Conservation (phyloP, 2,329 filamentous ascomycete genomes). For the Fusarium devonianum region DNA sequence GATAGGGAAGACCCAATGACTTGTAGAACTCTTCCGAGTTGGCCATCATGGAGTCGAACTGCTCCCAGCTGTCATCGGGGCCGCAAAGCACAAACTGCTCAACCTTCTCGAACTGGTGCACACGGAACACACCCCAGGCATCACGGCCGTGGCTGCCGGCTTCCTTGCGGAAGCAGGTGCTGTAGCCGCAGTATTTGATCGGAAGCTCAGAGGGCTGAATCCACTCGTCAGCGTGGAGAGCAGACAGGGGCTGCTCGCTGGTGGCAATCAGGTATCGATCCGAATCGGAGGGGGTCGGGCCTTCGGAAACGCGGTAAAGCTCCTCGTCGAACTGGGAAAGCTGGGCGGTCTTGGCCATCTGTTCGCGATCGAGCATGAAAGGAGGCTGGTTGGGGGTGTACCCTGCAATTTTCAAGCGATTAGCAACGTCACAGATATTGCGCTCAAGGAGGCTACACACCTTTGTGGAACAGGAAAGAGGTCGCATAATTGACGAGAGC, state of each 20-base stretch:
- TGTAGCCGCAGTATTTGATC: conserved; percentile 84
- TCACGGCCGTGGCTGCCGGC: conserved; percentile 86
- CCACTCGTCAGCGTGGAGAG: conserved; percentile 94
- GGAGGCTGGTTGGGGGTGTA: conserved; percentile 87
- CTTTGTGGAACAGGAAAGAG: conserved; percentile 71
- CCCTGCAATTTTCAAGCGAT: conserved; percentile 51
- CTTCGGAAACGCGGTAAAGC: conserved; percentile 93
- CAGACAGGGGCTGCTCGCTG: conserved; percentile 93
- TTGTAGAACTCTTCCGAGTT: conserved; percentile 96
- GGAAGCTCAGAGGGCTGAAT: conserved; percentile 83
- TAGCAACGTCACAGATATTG: conserved; percentile 3
- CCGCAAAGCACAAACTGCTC: conserved; percentile 84
- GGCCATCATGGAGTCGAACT: conserved; percentile 91
- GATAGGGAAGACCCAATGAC: conserved; percentile 87
- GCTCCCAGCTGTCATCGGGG: conserved; percentile 90
- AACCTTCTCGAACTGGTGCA: conserved; percentile 97
- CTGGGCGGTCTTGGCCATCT: conserved; percentile 98
- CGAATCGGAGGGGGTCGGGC: conserved; percentile 81
- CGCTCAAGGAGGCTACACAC: conserved; percentile 6
- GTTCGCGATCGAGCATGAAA: conserved; percentile 92
- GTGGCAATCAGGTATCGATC: conserved; percentile 86
- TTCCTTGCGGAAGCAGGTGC: conserved; percentile 94
- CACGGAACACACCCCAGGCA: conserved; percentile 97
- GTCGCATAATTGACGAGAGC: conserved; percentile 95
- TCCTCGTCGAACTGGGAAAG: conserved; percentile 98